Evolutionary conservation across 116 monocot species (phyloP).

Genomic region (Cymodocea nodosa): DNA sequence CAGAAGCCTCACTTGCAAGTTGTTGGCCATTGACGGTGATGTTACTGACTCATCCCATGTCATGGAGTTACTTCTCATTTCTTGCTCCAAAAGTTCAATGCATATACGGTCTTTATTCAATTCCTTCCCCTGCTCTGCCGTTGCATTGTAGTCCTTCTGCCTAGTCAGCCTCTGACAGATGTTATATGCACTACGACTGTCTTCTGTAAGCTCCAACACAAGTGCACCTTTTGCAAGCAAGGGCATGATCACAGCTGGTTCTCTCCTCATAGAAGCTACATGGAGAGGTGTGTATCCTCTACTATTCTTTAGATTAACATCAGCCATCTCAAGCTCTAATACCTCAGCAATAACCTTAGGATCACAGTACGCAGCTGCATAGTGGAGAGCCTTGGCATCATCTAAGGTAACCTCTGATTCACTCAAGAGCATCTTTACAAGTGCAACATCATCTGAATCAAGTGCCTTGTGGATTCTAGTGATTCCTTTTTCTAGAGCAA

Average conservation of each 20-base stretch:
- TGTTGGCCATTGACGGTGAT: slow-evolving; percentile 51
- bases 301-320: slow-evolving; percentile 70
- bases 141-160: slow-evolving; percentile 59
- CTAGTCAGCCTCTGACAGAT: slow-evolving; percentile 81
- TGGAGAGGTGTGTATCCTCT: slow-evolving; percentile 85
- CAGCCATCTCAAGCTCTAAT: slow-evolving; percentile 36
- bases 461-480: slow-evolving; percentile 69
- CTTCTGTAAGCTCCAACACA: slow-evolving; percentile 35
- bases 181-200: slow-evolving; percentile 53
- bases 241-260: slow-evolving; percentile 65
- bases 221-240: slow-evolving; percentile 66
- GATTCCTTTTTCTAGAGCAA: slow-evolving; percentile 40
- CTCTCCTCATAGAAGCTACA: slow-evolving; percentile 69
- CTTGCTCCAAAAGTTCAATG: slow-evolving; percentile 79
- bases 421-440: slow-evolving; percentile 76
- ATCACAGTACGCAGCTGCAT: slow-evolving; percentile 84
- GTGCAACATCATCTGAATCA: slow-evolving; percentile 89
- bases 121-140: slow-evolving; percentile 58
- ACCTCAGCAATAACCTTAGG: slow-evolving; percentile 77
- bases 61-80: slow-evolving; percentile 48
- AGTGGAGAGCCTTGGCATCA: slow-evolving; percentile 74
- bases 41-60: slow-evolving; percentile 35
- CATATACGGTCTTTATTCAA: slow-evolving; percentile 85
- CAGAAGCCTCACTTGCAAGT: slow-evolving; percentile 64
- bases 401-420: slow-evolving; percentile 76